These are phyloP conservation scores for Panus rudis DNA, from an alignment of 768 basidiomycete genomes.

Conservation along the genomic window DNA sequence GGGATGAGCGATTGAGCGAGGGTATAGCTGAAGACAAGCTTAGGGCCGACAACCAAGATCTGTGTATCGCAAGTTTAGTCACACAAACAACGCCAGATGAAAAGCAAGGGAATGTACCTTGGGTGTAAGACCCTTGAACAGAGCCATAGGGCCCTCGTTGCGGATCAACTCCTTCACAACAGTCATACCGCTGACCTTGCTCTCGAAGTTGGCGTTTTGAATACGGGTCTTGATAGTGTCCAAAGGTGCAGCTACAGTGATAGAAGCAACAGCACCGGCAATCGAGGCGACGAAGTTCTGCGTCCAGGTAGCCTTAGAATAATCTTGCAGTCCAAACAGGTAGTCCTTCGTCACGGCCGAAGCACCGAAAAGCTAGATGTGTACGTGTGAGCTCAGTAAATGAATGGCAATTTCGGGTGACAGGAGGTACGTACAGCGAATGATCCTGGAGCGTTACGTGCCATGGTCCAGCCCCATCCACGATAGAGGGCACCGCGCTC, in stretches of 20 bases:
- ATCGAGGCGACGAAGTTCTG: slow-evolving; percentile 98
- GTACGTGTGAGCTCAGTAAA: not conserved
- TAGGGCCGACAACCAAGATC: slow-evolving; percentile 95
- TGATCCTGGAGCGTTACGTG: slow-evolving; percentile 90
- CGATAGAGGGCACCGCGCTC: slow-evolving; percentile 91
- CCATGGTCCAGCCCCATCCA: slow-evolving; percentile 99
- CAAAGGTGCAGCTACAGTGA: slow-evolving; percentile 92
- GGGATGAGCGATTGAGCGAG: slow-evolving; percentile 95
- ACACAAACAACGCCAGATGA: slow-evolving; percentile 7
- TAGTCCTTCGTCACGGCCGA: slow-evolving; percentile 95
- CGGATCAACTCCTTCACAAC: slow-evolving; percentile 82
- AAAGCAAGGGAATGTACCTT: slow-evolving; percentile 47
- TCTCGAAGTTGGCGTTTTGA: slow-evolving; percentile 96
- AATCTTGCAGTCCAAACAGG: slow-evolving; percentile 81
- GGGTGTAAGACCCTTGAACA: slow-evolving; percentile 97
- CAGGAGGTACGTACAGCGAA: slow-evolving; percentile 77
- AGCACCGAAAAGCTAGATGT: slow-evolving; percentile 88
- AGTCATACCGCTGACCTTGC: slow-evolving; percentile 69
- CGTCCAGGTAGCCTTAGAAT: slow-evolving; percentile 89
- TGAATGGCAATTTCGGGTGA: not conserved
- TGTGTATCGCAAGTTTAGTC: slow-evolving; percentile 24
- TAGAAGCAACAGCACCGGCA: slow-evolving; percentile 89
- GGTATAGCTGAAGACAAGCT: slow-evolving; percentile 97
- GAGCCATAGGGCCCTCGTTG: slow-evolving; percentile 75
- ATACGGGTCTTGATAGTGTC: slow-evolving; percentile 97